Conservation (phyloP, 768 basidiomycete species). For the Lactarius akahatsu region DNA sequence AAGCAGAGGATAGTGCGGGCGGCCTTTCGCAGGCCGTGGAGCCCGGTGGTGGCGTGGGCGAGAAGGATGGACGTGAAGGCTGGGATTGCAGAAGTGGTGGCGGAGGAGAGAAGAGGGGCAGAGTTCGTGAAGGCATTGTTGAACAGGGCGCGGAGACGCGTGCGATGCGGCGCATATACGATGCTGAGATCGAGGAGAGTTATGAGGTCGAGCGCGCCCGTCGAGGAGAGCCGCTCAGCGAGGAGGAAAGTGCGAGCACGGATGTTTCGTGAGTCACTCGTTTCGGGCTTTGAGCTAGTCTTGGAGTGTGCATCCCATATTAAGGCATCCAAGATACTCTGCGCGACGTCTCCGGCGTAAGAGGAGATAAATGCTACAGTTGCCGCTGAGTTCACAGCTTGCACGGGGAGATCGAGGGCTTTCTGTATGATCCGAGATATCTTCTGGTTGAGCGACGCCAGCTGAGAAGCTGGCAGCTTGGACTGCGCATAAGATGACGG, state of each 20-base stretch:
- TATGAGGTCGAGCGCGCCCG: constrained; percentile 47
- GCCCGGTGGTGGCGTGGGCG: constrained; percentile 43
- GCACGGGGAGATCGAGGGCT: constrained; percentile 48
- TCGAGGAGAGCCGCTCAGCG: constrained; percentile 51
- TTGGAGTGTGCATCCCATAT: constrained; percentile 50
- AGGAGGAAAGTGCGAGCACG: constrained; percentile 51
- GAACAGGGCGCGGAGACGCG: constrained; percentile 49
- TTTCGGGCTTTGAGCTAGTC: constrained; percentile 14
- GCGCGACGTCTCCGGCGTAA: constrained; percentile 58
- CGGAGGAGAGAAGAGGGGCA: constrained; percentile 36
- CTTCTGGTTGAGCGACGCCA: constrained; percentile 46
- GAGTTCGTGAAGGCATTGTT: constrained; percentile 40
- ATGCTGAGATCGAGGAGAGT: constrained; percentile 64
- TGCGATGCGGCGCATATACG: constrained; percentile 48
- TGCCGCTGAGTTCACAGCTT: constrained; percentile 47
- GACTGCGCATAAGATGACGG: constrained; percentile 52
- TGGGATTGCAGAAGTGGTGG: constrained; percentile 47
- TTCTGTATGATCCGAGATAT: constrained; percentile 50
- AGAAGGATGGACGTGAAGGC: constrained; percentile 50
- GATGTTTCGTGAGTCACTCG: constrained; percentile 45
- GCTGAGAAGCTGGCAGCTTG: constrained; percentile 51
- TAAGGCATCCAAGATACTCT: constrained; percentile 50
- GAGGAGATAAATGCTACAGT: constrained; percentile 52
- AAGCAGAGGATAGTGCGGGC: constrained; percentile 56
- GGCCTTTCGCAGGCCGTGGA: constrained; percentile 66